Conservation (phyloP, 257 asterid species). For the Striga asiatica region DNA sequence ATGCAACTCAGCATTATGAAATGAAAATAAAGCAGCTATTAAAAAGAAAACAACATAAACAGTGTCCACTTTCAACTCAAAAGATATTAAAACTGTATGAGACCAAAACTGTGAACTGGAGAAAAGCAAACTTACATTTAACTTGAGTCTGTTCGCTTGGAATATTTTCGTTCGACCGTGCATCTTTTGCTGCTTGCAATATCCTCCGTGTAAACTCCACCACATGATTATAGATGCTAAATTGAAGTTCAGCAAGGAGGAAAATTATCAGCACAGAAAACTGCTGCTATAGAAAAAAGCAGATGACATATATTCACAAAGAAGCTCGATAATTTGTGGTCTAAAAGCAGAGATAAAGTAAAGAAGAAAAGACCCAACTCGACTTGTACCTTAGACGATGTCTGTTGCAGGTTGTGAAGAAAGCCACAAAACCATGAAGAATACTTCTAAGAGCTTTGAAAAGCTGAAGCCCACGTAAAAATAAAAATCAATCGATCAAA, state of each 20-base stretch:
- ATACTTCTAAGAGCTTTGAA: constrained; percentile 71
- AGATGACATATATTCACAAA: background rate
- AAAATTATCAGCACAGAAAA: background rate
- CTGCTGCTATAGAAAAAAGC: no score
- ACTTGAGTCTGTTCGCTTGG: constrained; percentile 1
- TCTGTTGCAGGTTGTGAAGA: constrained; percentile 63
- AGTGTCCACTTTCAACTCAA: background rate
- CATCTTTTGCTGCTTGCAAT: constrained; percentile 12
- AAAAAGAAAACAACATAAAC: background rate
- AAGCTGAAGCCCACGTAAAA: constrained; percentile 22
- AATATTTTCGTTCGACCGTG: constrained; percentile 4
- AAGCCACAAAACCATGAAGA: constrained; percentile 66
- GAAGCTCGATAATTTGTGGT: background rate
- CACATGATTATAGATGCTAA: constrained; percentile 34
- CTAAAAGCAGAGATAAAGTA: background rate
- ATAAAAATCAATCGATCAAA: background rate
- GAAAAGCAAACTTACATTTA: constrained; percentile 13
- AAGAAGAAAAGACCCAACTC: background rate
- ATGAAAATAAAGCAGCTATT: background rate
- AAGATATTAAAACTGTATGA: background rate
- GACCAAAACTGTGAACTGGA: background rate
- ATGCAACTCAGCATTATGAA: background rate
- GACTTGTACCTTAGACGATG: constrained; percentile 60
- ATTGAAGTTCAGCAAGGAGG: background rate
- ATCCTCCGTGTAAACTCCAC: constrained; percentile 24